Conservation (phyloP, 2,329 filamentous ascomycete species). For the Aspergillus spinulosporus region DNA sequence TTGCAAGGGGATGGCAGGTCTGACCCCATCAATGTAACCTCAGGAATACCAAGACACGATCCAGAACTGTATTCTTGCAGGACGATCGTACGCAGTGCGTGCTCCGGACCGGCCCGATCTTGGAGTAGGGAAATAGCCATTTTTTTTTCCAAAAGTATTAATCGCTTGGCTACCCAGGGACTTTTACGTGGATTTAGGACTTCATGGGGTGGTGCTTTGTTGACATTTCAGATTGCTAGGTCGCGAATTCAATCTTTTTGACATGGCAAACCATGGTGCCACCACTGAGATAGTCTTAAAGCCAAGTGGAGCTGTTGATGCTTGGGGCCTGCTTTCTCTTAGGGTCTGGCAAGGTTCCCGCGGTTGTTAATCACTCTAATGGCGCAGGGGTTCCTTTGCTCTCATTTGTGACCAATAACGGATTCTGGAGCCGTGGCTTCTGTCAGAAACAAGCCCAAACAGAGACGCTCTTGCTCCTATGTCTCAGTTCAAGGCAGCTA, state of each 20-base stretch:
- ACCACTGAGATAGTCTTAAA: too few species aligned
- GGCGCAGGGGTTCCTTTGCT: conserved; percentile 2
- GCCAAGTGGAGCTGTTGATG: too few species aligned
- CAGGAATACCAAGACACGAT: not conserved
- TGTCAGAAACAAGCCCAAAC: not conserved
- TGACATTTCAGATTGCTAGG: too few species aligned
- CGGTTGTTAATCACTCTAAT: not conserved
- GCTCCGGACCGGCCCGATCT: conserved; percentile 1
- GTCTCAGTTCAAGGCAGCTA: conserved; percentile 7
- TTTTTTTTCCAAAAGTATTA: too few species aligned
- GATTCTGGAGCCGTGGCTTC: not conserved
- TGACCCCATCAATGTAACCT: conserved; percentile 4
- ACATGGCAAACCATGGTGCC: too few species aligned
- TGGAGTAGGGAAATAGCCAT: not conserved
- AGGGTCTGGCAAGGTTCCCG: too few species aligned
- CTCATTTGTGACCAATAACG: conserved; percentile 1
- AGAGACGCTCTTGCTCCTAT: not conserved
- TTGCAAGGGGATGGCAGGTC: not conserved
- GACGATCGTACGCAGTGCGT: not conserved
- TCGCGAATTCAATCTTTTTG: too few species aligned
- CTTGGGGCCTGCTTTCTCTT: too few species aligned
- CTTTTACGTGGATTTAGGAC: too few species aligned
- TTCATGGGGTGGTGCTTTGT: too few species aligned
- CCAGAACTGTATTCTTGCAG: not conserved
- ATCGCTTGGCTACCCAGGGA: too few species aligned